Percentiles rank a stretch among this genome's conserved stretches.
Evolutionary conservation across 2,329 filamentous ascomycete genomes (phyloP).

Genomic region (Cladophialophora immunda): DNA sequence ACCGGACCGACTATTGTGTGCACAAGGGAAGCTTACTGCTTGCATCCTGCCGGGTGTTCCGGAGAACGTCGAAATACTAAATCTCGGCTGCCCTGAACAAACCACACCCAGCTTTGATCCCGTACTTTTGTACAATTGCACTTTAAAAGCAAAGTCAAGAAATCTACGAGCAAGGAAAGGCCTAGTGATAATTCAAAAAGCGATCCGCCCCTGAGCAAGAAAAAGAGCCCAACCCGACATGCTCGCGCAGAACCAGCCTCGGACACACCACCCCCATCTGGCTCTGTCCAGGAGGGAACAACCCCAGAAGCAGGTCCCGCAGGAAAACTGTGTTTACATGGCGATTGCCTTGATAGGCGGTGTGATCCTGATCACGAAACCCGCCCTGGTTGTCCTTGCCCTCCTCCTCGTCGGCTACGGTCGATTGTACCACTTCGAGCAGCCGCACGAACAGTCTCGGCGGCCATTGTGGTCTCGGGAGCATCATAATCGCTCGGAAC

Average conservation of each 20-base stretch:
- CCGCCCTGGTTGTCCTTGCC: slow-evolving; percentile 18
- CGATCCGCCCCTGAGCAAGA: too few relatives aligned
- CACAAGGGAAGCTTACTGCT: background rate
- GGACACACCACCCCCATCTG: slow-evolving; percentile 6
- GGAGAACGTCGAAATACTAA: background rate
- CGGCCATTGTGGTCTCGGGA: background rate
- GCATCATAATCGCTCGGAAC: background rate
- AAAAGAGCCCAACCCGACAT: background rate
- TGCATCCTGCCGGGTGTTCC: background rate
- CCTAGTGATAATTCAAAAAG: too few relatives aligned
- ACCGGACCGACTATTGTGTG: background rate
- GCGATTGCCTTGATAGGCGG: slow-evolving; percentile 13
- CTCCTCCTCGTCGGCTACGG: slow-evolving; percentile 22
- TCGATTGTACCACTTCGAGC: slow-evolving; percentile 22
- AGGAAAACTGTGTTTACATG: slow-evolving; percentile 19
- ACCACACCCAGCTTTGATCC: background rate
- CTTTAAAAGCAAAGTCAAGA: background rate
- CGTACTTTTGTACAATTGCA: background rate
- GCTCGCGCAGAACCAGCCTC: background rate
- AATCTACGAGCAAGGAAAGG: background rate
- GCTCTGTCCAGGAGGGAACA: background rate
- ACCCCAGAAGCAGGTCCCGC: background rate
- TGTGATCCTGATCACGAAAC: slow-evolving; percentile 20
- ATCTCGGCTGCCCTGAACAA: background rate
- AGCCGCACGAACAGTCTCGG: slow-evolving; percentile 7